Evolutionary conservation across 202 grass and related monocot genomes (phyloP), one percentile per base, ranked within the genome.

Genomic region (Dendrocalamus latiflorus): DNA sequence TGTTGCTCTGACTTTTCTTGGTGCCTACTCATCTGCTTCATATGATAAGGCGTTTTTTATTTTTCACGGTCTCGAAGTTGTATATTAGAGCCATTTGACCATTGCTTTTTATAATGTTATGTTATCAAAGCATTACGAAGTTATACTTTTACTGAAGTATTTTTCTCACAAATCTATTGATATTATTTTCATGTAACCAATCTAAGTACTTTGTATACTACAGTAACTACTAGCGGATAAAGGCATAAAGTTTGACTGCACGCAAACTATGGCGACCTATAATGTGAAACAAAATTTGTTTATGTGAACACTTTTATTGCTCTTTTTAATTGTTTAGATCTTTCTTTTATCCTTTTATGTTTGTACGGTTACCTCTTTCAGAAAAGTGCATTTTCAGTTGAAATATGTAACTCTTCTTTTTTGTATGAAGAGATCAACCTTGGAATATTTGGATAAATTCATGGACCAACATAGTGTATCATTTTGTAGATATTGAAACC

Each of bases 401-500:
- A 77, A 48, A 50, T 78, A 50, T 78, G 59, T 21, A 4, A 4
- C 30, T 30, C 72, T 38, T 68, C 33, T 41, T 33, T 30, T 41
- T 61, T 38, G 12, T 63, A 61, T 37, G 15, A 65, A 65, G 25
- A 65, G 33, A 36, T 60, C 4, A 37, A 21, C 36, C 30, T 61
- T 30, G 51, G 41, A 49, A 72, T 34, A 22, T 26, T 41, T 75
- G 76, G 77, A 90, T 78, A 55, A 88, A 74, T 70, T 88, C 37
- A 55, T 76, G 45, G 57, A 43, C 72, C 44, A 88, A 93, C 44
- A 15, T 43, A 64, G 39, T 81, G 63, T 53, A 22, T 41, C 51
- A 47, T 85, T 88, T 77, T 85, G 86, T 89, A 95, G 96, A 81
- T 88, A 66, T 78, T 99, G 85, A 99, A 90, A 78, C 87, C 85